A percentile compares a stretch with the other conserved stretches of the same genome.
phyloP scores from a whole-genome alignment of 306 rosid genomes.

The Acacia melanoxylon region DNA sequence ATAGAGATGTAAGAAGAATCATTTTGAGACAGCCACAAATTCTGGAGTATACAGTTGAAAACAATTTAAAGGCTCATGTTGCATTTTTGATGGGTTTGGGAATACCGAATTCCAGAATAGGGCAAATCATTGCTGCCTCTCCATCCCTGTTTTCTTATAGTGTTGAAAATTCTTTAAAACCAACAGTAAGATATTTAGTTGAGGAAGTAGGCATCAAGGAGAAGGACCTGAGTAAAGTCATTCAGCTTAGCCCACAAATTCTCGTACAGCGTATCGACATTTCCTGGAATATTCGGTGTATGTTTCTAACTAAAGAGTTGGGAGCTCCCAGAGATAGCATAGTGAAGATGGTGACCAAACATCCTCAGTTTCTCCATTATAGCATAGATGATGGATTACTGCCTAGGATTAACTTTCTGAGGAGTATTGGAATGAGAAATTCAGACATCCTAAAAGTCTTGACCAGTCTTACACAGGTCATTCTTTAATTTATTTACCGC shows the following conservation, averaged over 20 bases:
- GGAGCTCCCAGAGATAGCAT: constrained; percentile 88
- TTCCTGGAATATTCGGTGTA: constrained; percentile 76
- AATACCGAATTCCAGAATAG: constrained; percentile 75
- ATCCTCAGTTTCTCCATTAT: constrained; percentile 97
- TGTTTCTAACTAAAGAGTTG: constrained; percentile 84
- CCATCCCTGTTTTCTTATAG: constrained; percentile 92
- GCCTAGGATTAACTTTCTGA: constrained; percentile 90
- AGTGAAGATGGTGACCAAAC: constrained; percentile 94
- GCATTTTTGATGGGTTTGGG: constrained; percentile 82
- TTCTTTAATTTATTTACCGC: constrained; percentile 18
- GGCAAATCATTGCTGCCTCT: constrained; percentile 76
- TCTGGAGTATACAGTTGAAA: constrained; percentile 80
- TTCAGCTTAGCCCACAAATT: constrained; percentile 94
- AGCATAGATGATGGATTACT: constrained; percentile 88
- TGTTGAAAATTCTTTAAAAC: constrained; percentile 87
- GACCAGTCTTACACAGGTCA: constrained; percentile 92
- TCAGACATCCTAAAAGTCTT: constrained; percentile 84
- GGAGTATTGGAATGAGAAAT: constrained; percentile 94
- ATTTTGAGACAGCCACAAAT: constrained; percentile 94
- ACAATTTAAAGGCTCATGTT: constrained; percentile 81
- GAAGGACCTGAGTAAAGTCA: constrained; percentile 86
- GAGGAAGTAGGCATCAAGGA: constrained; percentile 97
- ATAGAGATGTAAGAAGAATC: constrained; percentile 75
- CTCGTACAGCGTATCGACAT: constrained; percentile 87
- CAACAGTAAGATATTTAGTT: constrained; percentile 81